Evolutionary conservation across 768 basidiomycete genomes (phyloP), one percentile per base, ranked within the genome.

Genomic region (Kwoniella sp.): DNA sequence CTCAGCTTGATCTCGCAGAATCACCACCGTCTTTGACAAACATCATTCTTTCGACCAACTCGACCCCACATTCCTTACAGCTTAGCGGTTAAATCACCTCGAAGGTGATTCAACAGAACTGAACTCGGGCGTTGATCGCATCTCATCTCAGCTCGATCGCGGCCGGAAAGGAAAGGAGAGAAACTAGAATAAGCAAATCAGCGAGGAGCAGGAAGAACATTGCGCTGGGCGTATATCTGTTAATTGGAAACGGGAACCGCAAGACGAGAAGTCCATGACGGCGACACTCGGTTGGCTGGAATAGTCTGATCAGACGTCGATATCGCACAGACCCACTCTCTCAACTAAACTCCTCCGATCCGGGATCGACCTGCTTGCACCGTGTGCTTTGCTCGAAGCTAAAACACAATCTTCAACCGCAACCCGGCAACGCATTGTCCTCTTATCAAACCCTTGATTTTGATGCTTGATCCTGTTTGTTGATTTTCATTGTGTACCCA

Each of bases 21-120:
- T 26, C 33, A 30, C 36, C 40, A 44, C 40, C 8, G 17, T 44
- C 40, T 44, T 44, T 44, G 10, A 10, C 17, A 19, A 10, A 9
- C 52, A 33, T 24, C 52, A 27, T 22, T 49, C 40, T 29, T 33
- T 47, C 60, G 46, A 29, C 44, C 60, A 55, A 63, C 54, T 49
- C 47, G 47, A 17, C 47, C 46, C 26, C 26, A 19, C 62, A 50
- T 10, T 44, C 40, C 17, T 44, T 44, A 44, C 40, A 9, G n/a
- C n/a, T n/a, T n/a, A n/a, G n/a, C 40, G 40, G 40, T 21, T 40
- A 12, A 13, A 56, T 40, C 56, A 30, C 47, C 56, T 57, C 27
- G 56, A 57, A 46, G 56, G 29, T 46, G 56, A 29, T 10, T 6
- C 8, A 33, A 13, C 5, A 33, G 33, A 33, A 33, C 13, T 33